phyloP scores from a whole-genome alignment of 805 yeast species.

The Candida pseudofarinosa region DNA sequence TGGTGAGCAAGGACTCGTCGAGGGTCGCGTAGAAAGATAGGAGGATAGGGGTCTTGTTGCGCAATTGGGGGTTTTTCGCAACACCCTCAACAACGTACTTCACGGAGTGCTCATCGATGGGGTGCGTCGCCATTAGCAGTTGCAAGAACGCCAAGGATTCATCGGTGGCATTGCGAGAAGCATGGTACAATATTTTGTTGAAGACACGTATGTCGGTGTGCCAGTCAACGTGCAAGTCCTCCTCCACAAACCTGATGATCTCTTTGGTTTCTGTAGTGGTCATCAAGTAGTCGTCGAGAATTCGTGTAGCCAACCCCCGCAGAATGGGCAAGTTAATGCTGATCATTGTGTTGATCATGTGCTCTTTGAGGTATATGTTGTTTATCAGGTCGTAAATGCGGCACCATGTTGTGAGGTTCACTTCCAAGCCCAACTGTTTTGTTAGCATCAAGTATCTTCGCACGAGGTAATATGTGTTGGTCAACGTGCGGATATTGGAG shows the following conservation, averaged over 20 bases:
- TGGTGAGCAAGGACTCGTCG: neutral
- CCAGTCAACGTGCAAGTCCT: slow-evolving; percentile 31
- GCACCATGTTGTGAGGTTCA: slow-evolving; percentile 33
- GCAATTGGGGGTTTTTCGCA: slow-evolving; percentile 5
- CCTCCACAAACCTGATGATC: slow-evolving; percentile 29
- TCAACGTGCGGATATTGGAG: slow-evolving; percentile 25
- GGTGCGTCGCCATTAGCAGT: neutral
- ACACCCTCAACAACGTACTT: slow-evolving; percentile 15
- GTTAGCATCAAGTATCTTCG: slow-evolving; percentile 27
- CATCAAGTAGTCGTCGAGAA: slow-evolving; percentile 32
- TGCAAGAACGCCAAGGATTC: slow-evolving; percentile 3
- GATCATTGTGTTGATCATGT: slow-evolving; percentile 28
- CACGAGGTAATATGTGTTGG: slow-evolving; percentile 30
- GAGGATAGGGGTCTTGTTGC: slow-evolving; percentile 2
- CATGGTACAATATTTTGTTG: slow-evolving; percentile 24
- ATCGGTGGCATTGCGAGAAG: slow-evolving; percentile 3
- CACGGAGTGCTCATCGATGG: slow-evolving; percentile 9
- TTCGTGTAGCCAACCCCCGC: slow-evolving; percentile 22
- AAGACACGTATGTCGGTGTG: slow-evolving; percentile 20
- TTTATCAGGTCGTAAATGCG: slow-evolving; percentile 34
- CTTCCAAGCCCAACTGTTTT: slow-evolving; percentile 19
- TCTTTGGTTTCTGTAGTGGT: slow-evolving; percentile 25
- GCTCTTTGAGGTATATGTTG: slow-evolving; percentile 36
- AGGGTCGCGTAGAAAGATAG: slow-evolving; percentile 4
- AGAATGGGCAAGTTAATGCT: slow-evolving; percentile 30